These are phyloP conservation scores for Acorus calamus DNA, from an alignment of 106 monocot genomes.

Conservation along the genomic window DNA sequence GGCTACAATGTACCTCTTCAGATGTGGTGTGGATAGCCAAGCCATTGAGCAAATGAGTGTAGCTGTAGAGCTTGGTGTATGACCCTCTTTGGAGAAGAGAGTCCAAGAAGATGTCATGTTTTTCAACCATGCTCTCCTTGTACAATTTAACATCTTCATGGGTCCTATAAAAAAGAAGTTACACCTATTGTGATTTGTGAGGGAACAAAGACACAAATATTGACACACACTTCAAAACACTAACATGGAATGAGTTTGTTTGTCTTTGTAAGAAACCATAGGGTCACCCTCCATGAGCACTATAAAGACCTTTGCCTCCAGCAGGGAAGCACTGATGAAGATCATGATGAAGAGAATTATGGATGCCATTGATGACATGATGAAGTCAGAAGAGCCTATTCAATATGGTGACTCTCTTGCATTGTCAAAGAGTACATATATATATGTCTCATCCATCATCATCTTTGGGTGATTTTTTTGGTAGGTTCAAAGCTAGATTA, in stretches of 20 bases:
- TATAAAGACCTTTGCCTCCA: conserved; percentile 35
- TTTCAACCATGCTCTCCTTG: conserved; percentile 7
- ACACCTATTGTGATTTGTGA: too few relatives aligned
- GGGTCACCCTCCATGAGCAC: conserved; percentile 55
- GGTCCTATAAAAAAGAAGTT: neutral
- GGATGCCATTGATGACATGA: conserved; percentile 16
- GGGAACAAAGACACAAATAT: too few relatives aligned
- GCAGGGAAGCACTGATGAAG: conserved; percentile 3
- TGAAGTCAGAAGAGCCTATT: neutral
- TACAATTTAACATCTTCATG: conserved; percentile 2
- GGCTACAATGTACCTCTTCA: conserved; percentile 20
- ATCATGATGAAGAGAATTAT: neutral
- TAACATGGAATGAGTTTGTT: conserved; percentile 14
- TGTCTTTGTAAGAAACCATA: conserved; percentile 28
- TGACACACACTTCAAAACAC: neutral
- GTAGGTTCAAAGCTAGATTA: neutral
- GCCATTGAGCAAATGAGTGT: conserved; percentile 24
- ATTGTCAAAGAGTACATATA: neutral
- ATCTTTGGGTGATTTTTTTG: neutral
- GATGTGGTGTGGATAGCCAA: conserved; percentile 29
- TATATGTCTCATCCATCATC: too few relatives aligned
- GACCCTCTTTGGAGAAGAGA: conserved; percentile 13
- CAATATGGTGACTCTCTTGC: neutral
- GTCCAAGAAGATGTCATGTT: conserved; percentile 12
- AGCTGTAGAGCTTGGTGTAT: conserved; percentile 23